Conservation (phyloP, 768 basidiomycete species). For the Mycena galopus region DNA sequence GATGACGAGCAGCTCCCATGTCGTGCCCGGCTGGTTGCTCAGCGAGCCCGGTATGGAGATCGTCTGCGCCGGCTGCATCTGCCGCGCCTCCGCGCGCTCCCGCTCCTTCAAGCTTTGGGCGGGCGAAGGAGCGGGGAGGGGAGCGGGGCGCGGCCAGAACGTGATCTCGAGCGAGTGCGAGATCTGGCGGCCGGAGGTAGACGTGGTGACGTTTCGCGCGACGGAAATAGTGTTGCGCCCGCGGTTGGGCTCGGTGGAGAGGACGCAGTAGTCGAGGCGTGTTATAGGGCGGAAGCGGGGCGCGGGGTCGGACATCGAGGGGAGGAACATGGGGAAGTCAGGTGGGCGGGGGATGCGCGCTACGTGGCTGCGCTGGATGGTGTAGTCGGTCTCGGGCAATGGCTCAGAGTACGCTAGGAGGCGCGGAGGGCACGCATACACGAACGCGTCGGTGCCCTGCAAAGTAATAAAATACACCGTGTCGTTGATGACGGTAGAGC, state of each 20-base stretch:
- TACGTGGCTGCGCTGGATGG: constrained; percentile 32
- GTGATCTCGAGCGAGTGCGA: constrained; percentile 24
- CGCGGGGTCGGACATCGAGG: neutral
- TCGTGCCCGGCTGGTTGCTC: neutral
- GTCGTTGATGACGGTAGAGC: constrained; percentile 18
- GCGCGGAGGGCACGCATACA: constrained; percentile 30
- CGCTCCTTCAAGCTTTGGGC: neutral
- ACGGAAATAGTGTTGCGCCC: constrained; percentile 30
- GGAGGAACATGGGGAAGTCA: neutral
- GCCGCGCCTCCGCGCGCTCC: neutral
- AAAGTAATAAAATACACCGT: constrained; percentile 20
- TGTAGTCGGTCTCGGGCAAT: constrained; percentile 16
- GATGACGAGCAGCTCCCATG: constrained; percentile 29
- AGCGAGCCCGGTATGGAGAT: constrained; percentile 22
- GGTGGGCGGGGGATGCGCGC: constrained; percentile 27
- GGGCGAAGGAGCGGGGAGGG: neutral
- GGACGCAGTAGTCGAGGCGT: constrained; percentile 18
- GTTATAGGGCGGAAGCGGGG: neutral
- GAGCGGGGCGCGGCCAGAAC: constrained; percentile 34
- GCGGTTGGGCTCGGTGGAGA: constrained; percentile 25
- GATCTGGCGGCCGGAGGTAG: neutral
- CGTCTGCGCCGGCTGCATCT: constrained; percentile 20
- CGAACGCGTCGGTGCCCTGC: constrained; percentile 5
- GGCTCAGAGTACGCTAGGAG: constrained; percentile 15
- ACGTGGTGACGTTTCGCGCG: neutral